Base-by-base conservation (phyloP, 352 stramenopile species). In the Globisporangium ultimum region DNA sequence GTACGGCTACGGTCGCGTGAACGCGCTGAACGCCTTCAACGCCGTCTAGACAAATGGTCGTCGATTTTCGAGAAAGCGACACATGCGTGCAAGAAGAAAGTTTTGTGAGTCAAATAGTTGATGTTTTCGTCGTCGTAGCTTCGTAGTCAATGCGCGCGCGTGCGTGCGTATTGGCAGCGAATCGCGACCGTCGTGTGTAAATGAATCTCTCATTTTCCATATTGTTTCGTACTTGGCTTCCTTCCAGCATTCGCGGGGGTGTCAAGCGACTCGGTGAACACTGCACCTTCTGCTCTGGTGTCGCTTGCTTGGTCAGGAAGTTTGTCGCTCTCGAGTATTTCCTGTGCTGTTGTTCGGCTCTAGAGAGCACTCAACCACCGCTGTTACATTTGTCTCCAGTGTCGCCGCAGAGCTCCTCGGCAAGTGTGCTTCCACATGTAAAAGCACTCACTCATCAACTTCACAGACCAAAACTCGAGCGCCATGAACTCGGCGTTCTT, bases 1-100 rank as follows among this genome's bases (percentile, higher is more conserved):
- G 42, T 82, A 72, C 38, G 78, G 78, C 54, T 72, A 83, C 52
- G 78, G 78, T 28, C 78, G 73, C 50, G 53, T 84, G 34, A 80
- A 84, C 64, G 74, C 57, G 5, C 40, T 68, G 24, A 71, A 61
- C 11, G 66, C 66, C 10, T 58, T 42, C 41, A 42, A 48, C 21
- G 10, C 53, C 20, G 40, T 42, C 21, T 58, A 58, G 49, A 42
- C 15, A 40, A 14, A 4, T 3, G 4, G 1, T 42, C 21, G 10
- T 21, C 21, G 41, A 6, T 6, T 24, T n/a, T 2, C 24, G 5
- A 32, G 24, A 32, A 32, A 58, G 22, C 41, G 17, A 47, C 51
- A 11, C 36, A 41, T 20, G 24, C 49, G 21, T 28, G 34, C 17
- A 45, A 11, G 7, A 18, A 22, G 22, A 20, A 15, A 55, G 12